A percentile compares a stretch with the other conserved stretches of the same genome.
Evolutionary conservation across 2,329 filamentous ascomycete genomes (phyloP).

Genomic region (Myotisia sp.): DNA sequence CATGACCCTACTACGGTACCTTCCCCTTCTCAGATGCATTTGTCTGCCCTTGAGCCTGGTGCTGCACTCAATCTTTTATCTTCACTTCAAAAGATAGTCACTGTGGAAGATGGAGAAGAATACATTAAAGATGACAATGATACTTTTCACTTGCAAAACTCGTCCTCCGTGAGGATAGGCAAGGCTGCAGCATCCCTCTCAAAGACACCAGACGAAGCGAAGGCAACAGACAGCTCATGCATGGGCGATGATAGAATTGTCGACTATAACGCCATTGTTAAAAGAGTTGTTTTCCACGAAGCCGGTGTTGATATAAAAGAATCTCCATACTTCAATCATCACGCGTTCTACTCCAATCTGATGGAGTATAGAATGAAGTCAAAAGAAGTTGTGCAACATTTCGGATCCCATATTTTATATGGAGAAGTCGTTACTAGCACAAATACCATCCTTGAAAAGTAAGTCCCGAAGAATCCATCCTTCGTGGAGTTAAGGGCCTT

Average conservation of each 20-base stretch:
- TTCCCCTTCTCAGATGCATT: constrained; percentile 65
- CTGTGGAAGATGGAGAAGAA: constrained; percentile 50
- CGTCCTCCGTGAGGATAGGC: constrained; percentile 45
- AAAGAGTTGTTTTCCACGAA: constrained; percentile 61
- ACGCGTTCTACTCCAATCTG: constrained; percentile 61
- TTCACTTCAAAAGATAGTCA: constrained; percentile 51
- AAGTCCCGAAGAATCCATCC: constrained; percentile 15
- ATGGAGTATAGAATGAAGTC: constrained; percentile 48
- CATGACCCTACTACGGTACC: constrained; percentile 56
- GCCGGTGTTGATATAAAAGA: constrained; percentile 54
- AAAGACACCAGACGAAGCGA: constrained; percentile 19
- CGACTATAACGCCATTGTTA: constrained; percentile 61
- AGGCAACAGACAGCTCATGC: constrained; percentile 19
- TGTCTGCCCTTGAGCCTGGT: constrained; percentile 53
- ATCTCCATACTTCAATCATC: constrained; percentile 77
- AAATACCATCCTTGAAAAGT: constrained; percentile 85
- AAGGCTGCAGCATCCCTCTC: constrained; percentile 42
- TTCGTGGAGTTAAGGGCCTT: constrained; percentile 1
- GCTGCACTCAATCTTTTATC: constrained; percentile 54
- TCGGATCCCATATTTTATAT: constrained; percentile 69
- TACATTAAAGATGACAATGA: constrained; percentile 71
- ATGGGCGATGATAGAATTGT: constrained; percentile 44
- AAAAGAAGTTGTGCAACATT: constrained; percentile 43
- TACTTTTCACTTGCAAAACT: constrained; percentile 62
- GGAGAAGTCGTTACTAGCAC: constrained; percentile 89